A percentile compares a stretch with the other conserved stretches of the same genome.
Evolutionary conservation across 2,329 filamentous ascomycete genomes (phyloP).

Genomic region (Achaetomium macrosporum): DNA sequence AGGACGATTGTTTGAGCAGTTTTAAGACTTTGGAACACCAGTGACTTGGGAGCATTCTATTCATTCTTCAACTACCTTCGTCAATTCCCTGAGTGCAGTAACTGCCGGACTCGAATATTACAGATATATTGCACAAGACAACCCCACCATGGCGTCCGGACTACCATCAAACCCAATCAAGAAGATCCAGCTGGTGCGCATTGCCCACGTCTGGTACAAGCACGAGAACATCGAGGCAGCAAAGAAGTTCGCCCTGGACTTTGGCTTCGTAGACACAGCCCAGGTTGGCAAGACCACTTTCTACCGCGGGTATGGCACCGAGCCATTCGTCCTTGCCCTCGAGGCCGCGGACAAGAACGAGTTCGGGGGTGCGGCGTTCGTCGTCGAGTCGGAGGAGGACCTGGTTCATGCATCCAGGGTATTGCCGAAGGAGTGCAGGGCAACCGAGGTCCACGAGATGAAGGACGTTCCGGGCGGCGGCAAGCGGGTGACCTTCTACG

Average conservation of each 20-base stretch:
- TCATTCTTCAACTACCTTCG: too few relatives aligned
- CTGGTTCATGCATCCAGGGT: slow-evolving; percentile 44
- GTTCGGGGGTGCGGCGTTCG: slow-evolving; percentile 54
- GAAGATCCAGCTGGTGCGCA: slow-evolving; percentile 34
- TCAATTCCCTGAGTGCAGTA: too few relatives aligned
- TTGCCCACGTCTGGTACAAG: slow-evolving; percentile 44
- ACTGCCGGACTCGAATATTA: too few relatives aligned
- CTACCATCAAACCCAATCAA: slow-evolving; percentile 9
- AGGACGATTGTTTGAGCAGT: background rate
- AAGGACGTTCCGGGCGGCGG: slow-evolving; percentile 50
- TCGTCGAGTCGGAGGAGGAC: slow-evolving; percentile 51
- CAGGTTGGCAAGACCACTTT: slow-evolving; percentile 43
- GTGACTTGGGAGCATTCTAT: too few relatives aligned
- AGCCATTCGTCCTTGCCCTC: slow-evolving; percentile 55
- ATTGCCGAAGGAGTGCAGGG: slow-evolving; percentile 42
- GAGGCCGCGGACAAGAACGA: slow-evolving; percentile 40
- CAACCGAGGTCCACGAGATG: slow-evolving; percentile 44
- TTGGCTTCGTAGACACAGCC: slow-evolving; percentile 40
- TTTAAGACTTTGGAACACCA: background rate
- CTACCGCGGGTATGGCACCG: slow-evolving; percentile 55
- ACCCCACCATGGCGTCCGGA: slow-evolving; percentile 11
- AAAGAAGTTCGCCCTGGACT: slow-evolving; percentile 41
- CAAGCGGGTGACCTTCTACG: slow-evolving; percentile 45
- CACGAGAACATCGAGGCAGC: slow-evolving; percentile 40
- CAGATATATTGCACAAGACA: background rate